phyloP scores from a whole-genome alignment of 1,284 basidiomycete genomes.

The Quambalaria eucalypti region DNA sequence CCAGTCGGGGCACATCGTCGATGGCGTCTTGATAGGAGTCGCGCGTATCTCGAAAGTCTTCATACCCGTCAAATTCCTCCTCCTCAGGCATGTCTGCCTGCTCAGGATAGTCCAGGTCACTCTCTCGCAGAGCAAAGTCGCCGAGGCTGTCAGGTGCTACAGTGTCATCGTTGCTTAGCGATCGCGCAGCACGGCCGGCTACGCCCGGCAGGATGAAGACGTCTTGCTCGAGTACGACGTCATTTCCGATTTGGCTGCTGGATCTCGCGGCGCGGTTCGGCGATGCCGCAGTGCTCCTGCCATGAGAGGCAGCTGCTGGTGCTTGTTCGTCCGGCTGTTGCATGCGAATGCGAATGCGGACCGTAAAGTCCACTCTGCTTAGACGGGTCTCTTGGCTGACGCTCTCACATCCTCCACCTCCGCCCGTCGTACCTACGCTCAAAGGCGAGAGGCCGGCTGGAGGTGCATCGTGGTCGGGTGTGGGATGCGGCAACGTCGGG shows the following conservation, averaged over 20 bases:
- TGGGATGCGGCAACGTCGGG: slow-evolving; percentile 36
- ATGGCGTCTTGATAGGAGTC: neutral
- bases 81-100: no score
- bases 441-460: slow-evolving; percentile 22
- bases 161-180: no score
- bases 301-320: neutral
- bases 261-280: no score
- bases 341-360: slow-evolving; percentile 31
- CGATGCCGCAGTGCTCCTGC: no score
- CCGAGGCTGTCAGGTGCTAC: no score
- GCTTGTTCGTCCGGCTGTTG: neutral
- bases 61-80: slow-evolving; percentile 19
- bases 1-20: neutral
- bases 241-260: slow-evolving; percentile 16
- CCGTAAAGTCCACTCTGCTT: slow-evolving; percentile 38
- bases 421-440: slow-evolving; percentile 18
- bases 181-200: slow-evolving; percentile 20
- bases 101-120: no score
- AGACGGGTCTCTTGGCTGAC: slow-evolving; percentile 41
- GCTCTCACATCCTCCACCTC: slow-evolving; percentile 39
- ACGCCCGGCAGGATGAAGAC: slow-evolving; percentile 37
- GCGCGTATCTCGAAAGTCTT: slow-evolving; percentile 5
- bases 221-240: slow-evolving; percentile 20
- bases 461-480: slow-evolving; percentile 36
- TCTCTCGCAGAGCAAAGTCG: no score